A percentile compares a stretch with the other conserved stretches of the same genome.
phyloP scores from a whole-genome alignment of 192 early-diverging fungal genomes.

The Allomyces javanicus region DNA sequence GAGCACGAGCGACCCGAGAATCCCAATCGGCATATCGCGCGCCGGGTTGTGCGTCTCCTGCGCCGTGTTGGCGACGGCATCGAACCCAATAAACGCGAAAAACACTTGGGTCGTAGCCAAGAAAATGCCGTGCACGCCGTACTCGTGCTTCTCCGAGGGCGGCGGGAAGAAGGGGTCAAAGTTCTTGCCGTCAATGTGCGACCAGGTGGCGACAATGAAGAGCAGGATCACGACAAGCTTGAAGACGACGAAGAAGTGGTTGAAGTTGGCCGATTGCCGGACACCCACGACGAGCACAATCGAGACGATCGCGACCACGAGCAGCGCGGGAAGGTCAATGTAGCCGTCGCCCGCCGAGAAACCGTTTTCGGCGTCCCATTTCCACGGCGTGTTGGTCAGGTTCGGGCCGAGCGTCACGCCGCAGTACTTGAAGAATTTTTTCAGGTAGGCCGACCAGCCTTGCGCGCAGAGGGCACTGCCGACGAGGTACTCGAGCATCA shows the following conservation, averaged over 20 bases:
- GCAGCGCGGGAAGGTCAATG: neutral
- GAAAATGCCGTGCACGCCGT: slow-evolving; percentile 4
- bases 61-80: neutral
- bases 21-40: neutral
- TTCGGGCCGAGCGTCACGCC: neutral
- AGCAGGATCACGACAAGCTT: slow-evolving; percentile 4
- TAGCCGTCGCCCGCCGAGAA: too few species aligned
- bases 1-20: neutral
- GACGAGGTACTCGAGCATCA: slow-evolving; percentile 5
- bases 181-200: slow-evolving; percentile 2
- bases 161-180: slow-evolving; percentile 9
- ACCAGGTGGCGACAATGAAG: slow-evolving; percentile 1
- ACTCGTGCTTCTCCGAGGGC: slow-evolving; percentile 20
- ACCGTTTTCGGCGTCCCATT: neutral
- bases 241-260: slow-evolving; percentile 2
- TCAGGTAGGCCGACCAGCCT: slow-evolving; percentile 3
- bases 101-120: neutral
- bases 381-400: too few species aligned
- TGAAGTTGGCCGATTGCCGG: slow-evolving; percentile 1
- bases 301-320: neutral
- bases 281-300: neutral
- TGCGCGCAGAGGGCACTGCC: neutral
- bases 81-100: slow-evolving; percentile 1
- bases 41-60: neutral
- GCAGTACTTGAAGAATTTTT: slow-evolving; percentile 1